A percentile compares a stretch with the other conserved stretches of the same genome.
Conservation (phyloP, 2,329 filamentous ascomycete genomes). For the Ceratocystis variospora region DNA sequence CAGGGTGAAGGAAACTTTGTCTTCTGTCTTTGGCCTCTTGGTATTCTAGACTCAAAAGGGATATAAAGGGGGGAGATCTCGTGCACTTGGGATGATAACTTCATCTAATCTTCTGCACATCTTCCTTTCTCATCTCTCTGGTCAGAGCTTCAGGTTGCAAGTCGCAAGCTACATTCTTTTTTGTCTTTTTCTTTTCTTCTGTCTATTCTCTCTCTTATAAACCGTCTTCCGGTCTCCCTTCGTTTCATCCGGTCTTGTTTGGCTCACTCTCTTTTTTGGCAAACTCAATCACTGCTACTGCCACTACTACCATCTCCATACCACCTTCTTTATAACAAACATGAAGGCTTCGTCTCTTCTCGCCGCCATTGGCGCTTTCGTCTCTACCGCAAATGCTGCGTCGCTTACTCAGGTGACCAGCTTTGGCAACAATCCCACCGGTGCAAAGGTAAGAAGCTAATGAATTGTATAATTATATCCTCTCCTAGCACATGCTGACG, state of each 20-base stretch:
- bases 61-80: not conserved
- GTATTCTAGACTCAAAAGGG: not conserved
- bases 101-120: not conserved
- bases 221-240: not conserved
- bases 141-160: not conserved
- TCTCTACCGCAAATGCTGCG: slow-evolving; percentile 19
- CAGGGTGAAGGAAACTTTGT: not conserved
- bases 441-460: slow-evolving; percentile 13
- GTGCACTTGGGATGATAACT: not conserved
- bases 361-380: slow-evolving; percentile 2
- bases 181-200: not conserved
- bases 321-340: not conserved
- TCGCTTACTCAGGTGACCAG: slow-evolving; percentile 28
- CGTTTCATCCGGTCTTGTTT: not conserved
- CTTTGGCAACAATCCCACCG: slow-evolving; percentile 28
- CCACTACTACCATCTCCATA: too few relatives aligned
- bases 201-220: not conserved
- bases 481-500: not conserved
- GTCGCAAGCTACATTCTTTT: not conserved
- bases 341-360: slow-evolving; percentile 14
- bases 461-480: not conserved
- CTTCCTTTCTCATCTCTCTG: not conserved
- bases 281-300: not conserved
- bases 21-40: not conserved
- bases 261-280: not conserved